Base-by-base conservation (phyloP, 805 yeast species). In the Zygosaccharomyces pseudorouxii region DNA sequence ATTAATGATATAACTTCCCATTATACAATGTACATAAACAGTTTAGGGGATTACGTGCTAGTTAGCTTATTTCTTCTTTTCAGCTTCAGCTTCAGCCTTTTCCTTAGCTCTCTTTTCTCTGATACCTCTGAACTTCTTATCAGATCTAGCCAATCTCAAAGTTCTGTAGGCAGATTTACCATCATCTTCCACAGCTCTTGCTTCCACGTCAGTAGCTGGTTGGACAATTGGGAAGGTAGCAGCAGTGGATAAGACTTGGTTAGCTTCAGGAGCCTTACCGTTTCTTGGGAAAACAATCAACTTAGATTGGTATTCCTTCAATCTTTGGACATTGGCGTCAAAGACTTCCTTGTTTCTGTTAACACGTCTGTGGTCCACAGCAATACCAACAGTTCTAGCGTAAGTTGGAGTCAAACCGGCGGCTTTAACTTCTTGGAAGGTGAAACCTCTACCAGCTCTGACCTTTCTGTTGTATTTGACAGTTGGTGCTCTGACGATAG, bases 351-450 rank as follows among this genome's bases (percentile, higher is more conserved):
- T 86, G 68, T 90, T 84, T 81, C 88, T 90, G 95, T 93, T 93
- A 74, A 85, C 92, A 80, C 99, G 90, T 84, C 99, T 92, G 92
- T 88, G 96, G 82, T 93, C 99, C 71, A 92, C 98, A 67, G 99
- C 89, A 70, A 93, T 88, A 77, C 99, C 99, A 68, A 93, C 76
- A 71, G 98, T 86, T 85, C 96, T 89, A 73, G 99, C 99, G 79
- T 88, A 89, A 76, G 89, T 87, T 63, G 89, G 77, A 68, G 90
- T 76, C 70, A 88, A 81, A 71, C 96, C 97, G 73, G 88, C 97
- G 73, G 97, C 97, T 83, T 92, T 92, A 71, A 93, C 76, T 84
- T 93, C 99, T 74, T 95, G 95, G 63, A 90, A 80, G 67, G 98
- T 80, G 88, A 93, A 93, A 75, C 99, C 99, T 81, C 93, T 89